phyloP scores from a whole-genome alignment of 2,329 filamentous ascomycete species.

The Diaporthe caulivora region DNA sequence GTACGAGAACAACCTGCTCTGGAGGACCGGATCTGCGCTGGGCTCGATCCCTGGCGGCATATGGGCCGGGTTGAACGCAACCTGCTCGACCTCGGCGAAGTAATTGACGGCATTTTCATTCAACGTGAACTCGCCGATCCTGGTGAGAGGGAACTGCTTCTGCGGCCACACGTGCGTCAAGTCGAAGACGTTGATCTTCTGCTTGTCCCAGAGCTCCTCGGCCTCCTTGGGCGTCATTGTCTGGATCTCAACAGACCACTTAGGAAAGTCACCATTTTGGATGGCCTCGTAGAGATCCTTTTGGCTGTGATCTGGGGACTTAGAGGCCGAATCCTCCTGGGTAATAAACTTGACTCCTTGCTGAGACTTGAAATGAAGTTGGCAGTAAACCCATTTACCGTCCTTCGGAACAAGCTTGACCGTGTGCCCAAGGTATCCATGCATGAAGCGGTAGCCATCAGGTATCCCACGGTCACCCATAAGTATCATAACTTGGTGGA shows the following conservation, averaged over 20 bases:
- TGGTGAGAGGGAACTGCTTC: constrained; percentile 62
- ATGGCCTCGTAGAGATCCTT: constrained; percentile 68
- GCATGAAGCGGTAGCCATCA: constrained; percentile 65
- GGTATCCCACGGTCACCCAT: constrained; percentile 70
- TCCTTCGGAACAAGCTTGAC: constrained; percentile 68
- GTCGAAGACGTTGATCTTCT: constrained; percentile 64
- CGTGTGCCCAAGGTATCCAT: constrained; percentile 67
- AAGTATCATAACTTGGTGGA: constrained; percentile 70
- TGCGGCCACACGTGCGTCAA: constrained; percentile 71
- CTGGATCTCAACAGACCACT: constrained; percentile 68
- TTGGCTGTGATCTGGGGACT: constrained; percentile 61
- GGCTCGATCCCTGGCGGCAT: constrained; percentile 74
- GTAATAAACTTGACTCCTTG: constrained; percentile 65
- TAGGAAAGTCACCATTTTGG: constrained; percentile 62
- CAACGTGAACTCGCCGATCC: constrained; percentile 65
- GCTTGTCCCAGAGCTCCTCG: constrained; percentile 56
- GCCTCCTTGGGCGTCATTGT: constrained; percentile 64
- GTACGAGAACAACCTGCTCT: constrained; percentile 72
- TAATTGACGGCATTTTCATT: constrained; percentile 73
- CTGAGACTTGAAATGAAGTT: constrained; percentile 65
- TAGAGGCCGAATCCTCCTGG: constrained; percentile 60
- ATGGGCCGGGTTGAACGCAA: constrained; percentile 73
- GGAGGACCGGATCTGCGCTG: constrained; percentile 72
- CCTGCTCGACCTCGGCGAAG: constrained; percentile 78
- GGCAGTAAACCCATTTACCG: constrained; percentile 65